Percentiles rank a stretch among this genome's conserved stretches.
phyloP scores from a whole-genome alignment of 1,284 basidiomycete species.

The Thelephora terrestris region DNA sequence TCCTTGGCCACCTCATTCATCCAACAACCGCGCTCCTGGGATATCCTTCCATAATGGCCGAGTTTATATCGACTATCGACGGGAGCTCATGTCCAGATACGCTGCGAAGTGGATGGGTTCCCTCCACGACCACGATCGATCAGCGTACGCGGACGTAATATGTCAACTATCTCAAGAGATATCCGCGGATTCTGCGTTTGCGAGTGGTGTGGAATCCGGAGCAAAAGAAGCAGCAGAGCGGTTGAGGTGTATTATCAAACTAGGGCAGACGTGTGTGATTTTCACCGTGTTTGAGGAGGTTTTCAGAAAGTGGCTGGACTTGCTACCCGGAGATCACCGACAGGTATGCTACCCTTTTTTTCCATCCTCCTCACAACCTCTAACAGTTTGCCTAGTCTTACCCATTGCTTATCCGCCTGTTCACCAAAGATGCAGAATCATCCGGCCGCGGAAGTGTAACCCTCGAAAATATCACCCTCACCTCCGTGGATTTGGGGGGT shows the following conservation, averaged over 20 bases:
- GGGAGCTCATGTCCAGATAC: conserved; percentile 40
- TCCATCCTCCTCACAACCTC: conserved; percentile 5
- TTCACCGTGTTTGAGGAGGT: conserved; percentile 56
- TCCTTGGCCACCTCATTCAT: conserved; percentile 38
- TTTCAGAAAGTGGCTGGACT: conserved; percentile 55
- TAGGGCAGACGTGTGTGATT: conserved; percentile 42
- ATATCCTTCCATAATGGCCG: conserved; percentile 48
- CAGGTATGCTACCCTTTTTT: conserved; percentile 24
- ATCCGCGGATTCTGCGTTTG: conserved; percentile 23
- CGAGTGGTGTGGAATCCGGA: conserved; percentile 5
- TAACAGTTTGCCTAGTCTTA: conserved; percentile 29
- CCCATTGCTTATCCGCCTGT: conserved; percentile 45
- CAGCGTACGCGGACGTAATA: conserved; percentile 35
- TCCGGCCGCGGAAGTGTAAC: conserved; percentile 27
- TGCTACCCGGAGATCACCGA: conserved; percentile 10
- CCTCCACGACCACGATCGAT: conserved; percentile 47
- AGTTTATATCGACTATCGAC: conserved; percentile 51
- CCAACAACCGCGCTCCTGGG: conserved; percentile 27
- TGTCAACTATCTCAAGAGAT: conserved; percentile 41
- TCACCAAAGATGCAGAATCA: conserved; percentile 41
- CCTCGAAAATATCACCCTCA: conserved; percentile 21
- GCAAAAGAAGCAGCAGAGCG: conserved; percentile 19
- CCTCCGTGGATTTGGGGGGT: conserved; percentile 20
- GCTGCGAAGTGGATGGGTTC: conserved; percentile 53
- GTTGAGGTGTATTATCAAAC: conserved; percentile 42